phyloP scores from a whole-genome alignment of 805 yeast genomes.

The Cyberlindnera petersonii region DNA sequence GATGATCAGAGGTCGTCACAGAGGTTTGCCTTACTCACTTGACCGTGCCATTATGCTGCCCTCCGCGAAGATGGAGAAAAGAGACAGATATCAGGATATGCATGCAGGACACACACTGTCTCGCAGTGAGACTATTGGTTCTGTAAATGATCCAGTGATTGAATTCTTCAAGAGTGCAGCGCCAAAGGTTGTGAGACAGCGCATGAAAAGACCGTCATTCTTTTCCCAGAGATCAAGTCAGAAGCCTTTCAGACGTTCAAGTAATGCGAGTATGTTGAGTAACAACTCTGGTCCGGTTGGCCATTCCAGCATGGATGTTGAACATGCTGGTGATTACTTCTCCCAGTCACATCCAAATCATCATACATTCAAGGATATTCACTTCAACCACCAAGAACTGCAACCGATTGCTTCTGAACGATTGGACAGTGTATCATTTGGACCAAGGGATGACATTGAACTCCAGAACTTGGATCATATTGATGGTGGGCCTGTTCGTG shows the following conservation, averaged over 20 bases:
- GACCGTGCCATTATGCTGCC: conserved; percentile 93
- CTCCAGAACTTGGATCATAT: conserved; percentile 1
- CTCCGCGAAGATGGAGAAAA: conserved; percentile 55
- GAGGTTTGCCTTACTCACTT: conserved; percentile 90
- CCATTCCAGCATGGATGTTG: neutral
- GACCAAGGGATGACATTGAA: conserved; percentile 7
- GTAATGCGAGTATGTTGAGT: conserved; percentile 1
- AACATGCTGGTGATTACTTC: conserved; percentile 5
- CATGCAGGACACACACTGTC: conserved; percentile 20
- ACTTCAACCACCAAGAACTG: conserved; percentile 11
- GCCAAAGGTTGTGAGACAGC: conserved; percentile 24
- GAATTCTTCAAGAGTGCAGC: conserved; percentile 29
- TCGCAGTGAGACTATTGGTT: conserved; percentile 23
- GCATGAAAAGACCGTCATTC: conserved; percentile 24
- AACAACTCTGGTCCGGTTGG: neutral
- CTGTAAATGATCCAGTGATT: conserved; percentile 25
- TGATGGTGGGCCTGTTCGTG: conserved; percentile 11
- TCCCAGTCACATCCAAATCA: conserved; percentile 1
- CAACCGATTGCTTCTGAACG: conserved; percentile 2
- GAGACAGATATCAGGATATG: conserved; percentile 45
- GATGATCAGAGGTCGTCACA: conserved; percentile 93
- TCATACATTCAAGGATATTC: conserved; percentile 13
- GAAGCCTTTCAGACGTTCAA: conserved; percentile 6
- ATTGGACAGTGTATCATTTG: neutral
- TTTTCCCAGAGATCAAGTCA: conserved; percentile 7